These are phyloP conservation scores for Acanthamoeba healyi DNA, from an alignment of 208 protist species.

Conservation along the genomic window DNA sequence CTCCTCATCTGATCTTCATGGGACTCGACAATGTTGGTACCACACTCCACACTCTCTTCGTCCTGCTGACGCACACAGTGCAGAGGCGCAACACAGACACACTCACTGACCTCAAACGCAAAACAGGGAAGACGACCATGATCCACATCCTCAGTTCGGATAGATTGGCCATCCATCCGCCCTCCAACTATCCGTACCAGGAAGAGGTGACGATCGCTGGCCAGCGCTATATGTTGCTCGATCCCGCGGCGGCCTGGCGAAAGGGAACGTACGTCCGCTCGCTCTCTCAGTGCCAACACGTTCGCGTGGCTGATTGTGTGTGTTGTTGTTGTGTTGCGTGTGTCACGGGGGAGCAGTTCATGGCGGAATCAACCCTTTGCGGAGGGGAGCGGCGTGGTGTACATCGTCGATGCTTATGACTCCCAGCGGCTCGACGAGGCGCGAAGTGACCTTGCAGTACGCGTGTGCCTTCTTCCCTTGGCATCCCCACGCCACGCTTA, in stretches of 20 bases:
- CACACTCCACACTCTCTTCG: background rate
- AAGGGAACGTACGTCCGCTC: too few relatives aligned
- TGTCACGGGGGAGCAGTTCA: too few relatives aligned
- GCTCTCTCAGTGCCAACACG: too few relatives aligned
- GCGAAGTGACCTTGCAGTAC: too few relatives aligned
- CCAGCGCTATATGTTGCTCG: background rate
- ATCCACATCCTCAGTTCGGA: background rate
- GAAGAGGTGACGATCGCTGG: background rate
- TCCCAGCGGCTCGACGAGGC: background rate
- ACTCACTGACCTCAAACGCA: background rate
- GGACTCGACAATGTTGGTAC: background rate
- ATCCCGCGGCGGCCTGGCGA: too few relatives aligned
- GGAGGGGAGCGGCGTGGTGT: background rate
- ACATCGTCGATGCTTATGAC: background rate
- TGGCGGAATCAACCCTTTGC: too few relatives aligned
- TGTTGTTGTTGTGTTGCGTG: too few relatives aligned
- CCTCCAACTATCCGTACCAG: background rate
- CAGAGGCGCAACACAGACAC: background rate
- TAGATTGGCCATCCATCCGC: background rate
- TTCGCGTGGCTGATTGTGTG: too few relatives aligned
- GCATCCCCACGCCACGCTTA: too few relatives aligned
- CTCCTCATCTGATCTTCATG: background rate
- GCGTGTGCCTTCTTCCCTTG: background rate
- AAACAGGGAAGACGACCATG: background rate
- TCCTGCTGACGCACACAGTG: too few relatives aligned